Conservation (phyloP, 2,329 filamentous ascomycete genomes). For the Hymenotorrendiella dingleyae region DNA sequence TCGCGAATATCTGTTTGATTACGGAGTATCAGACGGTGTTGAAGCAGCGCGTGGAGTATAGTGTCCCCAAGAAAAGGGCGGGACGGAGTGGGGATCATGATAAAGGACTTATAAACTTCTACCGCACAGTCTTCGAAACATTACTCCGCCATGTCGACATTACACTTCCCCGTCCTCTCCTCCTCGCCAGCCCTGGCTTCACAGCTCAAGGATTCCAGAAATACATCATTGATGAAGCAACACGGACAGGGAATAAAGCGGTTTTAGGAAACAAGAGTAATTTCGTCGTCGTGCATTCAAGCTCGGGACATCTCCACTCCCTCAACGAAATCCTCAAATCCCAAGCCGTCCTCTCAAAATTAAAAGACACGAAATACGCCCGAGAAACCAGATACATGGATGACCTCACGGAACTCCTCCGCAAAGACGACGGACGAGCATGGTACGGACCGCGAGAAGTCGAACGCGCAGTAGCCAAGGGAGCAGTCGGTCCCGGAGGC, state of each 20-base stretch:
- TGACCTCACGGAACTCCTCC: conserved; percentile 69
- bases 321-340: conserved; percentile 83
- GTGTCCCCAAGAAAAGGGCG: conserved; percentile 62
- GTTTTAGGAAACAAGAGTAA: conserved; percentile 59
- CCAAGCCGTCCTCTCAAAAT: conserved; percentile 66
- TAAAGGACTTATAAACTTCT: conserved; percentile 72
- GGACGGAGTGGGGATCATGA: conserved; percentile 56
- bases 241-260: conserved; percentile 58
- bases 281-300: conserved; percentile 71
- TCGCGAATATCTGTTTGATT: conserved; percentile 77
- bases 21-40: conserved; percentile 74
- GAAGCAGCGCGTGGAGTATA: conserved; percentile 62
- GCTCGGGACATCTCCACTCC: conserved; percentile 79
- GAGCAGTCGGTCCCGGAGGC: conserved; percentile 81
- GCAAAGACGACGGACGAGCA: conserved; percentile 78
- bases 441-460: conserved; percentile 88
- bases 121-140: conserved; percentile 67
- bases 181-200: conserved; percentile 88
- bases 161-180: conserved; percentile 59
- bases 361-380: conserved; percentile 84
- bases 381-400: conserved; percentile 82
- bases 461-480: conserved; percentile 74
- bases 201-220: conserved; percentile 74
- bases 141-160: conserved; percentile 77
- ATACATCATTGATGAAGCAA: conserved; percentile 61